phyloP scores from a whole-genome alignment of 1,284 basidiomycete genomes.

The Tylopilus microsporus region DNA sequence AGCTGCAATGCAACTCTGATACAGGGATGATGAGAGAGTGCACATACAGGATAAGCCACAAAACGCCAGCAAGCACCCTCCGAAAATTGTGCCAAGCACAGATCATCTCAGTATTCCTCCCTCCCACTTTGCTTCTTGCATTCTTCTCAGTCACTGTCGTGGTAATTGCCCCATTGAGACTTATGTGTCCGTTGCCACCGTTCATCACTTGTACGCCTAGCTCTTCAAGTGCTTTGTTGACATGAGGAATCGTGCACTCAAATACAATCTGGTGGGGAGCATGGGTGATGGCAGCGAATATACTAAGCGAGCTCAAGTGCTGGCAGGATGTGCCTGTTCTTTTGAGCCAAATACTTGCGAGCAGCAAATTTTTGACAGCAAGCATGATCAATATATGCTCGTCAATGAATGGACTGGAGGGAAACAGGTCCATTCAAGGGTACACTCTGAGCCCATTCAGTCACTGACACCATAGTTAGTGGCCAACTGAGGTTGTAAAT shows the following conservation, averaged over 20 bases:
- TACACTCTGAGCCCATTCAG: too few species aligned
- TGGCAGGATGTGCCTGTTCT: slow-evolving; percentile 67
- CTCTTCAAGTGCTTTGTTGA: slow-evolving; percentile 41
- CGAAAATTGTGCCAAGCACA: slow-evolving; percentile 77
- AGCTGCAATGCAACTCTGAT: background rate
- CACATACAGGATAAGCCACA: slow-evolving; percentile 72
- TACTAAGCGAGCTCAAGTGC: slow-evolving; percentile 82
- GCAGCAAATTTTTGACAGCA: slow-evolving; percentile 75
- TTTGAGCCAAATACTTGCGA: slow-evolving; percentile 78
- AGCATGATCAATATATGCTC: background rate
- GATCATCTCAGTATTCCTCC: slow-evolving; percentile 82
- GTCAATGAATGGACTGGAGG: background rate
- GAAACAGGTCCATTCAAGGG: too few species aligned
- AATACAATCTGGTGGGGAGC: slow-evolving; percentile 54
- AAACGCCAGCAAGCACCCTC: slow-evolving; percentile 79
- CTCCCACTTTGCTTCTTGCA: slow-evolving; percentile 45
- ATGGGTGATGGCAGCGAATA: slow-evolving; percentile 67
- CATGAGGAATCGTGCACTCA: slow-evolving; percentile 54
- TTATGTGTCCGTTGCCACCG: slow-evolving; percentile 4
- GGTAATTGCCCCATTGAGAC: slow-evolving; percentile 3
- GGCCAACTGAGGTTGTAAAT: too few species aligned
- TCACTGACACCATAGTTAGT: too few species aligned
- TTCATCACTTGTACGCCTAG: slow-evolving; percentile 23
- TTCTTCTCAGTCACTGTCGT: slow-evolving; percentile 5
- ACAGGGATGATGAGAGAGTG: background rate